Evolutionary conservation across 2,329 filamentous ascomycete genomes (phyloP).

Genomic region (Diaporthe longicolla): DNA sequence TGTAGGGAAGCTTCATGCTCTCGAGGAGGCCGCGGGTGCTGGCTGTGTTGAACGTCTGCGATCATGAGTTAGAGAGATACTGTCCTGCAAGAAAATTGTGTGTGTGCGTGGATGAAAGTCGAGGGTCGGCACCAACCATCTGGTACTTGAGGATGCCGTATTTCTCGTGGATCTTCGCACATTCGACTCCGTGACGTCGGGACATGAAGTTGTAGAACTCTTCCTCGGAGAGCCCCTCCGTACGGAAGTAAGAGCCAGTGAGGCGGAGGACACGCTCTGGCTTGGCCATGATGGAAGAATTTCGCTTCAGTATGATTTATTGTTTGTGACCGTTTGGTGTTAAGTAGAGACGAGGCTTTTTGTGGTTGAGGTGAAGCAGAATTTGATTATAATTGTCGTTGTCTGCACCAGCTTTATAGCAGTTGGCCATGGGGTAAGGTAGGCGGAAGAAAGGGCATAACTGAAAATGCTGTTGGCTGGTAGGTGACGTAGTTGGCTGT

Average conservation of each 20-base stretch:
- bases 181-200: slow-evolving; percentile 3
- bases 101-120: too few species aligned
- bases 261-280: slow-evolving; percentile 15
- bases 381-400: too few species aligned
- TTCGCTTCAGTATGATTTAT: too few species aligned
- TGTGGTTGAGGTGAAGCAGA: too few species aligned
- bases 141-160: neutral
- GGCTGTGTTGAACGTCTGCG: slow-evolving; percentile 15
- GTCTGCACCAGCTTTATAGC: too few species aligned
- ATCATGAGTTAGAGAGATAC: neutral
- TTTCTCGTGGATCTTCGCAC: slow-evolving; percentile 8
- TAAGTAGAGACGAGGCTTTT: too few species aligned
- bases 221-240: neutral
- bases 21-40: slow-evolving; percentile 5
- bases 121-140: neutral
- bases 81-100: neutral
- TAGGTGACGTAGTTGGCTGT: neutral
- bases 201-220: slow-evolving; percentile 16
- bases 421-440: too few species aligned
- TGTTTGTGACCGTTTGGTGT: too few species aligned
- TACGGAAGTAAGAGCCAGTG: neutral
- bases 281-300: neutral
- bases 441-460: too few species aligned
- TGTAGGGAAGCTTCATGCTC: slow-evolving; percentile 18
- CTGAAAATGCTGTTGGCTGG: too few species aligned